Evolutionary conservation across 257 asterid genomes (phyloP).

Genomic region (Ilex asprella): DNA sequence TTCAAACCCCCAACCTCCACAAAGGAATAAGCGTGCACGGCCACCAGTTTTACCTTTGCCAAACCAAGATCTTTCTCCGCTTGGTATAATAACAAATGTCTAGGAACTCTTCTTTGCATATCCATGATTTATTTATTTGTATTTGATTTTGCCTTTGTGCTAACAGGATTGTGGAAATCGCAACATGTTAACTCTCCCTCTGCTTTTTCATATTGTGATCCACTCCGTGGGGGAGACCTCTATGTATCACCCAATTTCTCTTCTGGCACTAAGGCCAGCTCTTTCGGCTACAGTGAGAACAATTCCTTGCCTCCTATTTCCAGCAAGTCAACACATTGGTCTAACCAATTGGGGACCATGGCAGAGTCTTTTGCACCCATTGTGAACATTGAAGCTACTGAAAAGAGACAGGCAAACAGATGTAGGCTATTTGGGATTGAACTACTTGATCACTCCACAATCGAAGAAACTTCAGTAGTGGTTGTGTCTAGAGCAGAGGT

Average conservation of each 20-base stretch:
- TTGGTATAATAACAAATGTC: slow-evolving; percentile 27
- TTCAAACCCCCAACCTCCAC: slow-evolving; percentile 68
- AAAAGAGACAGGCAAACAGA: slow-evolving; percentile 64
- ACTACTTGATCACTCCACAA: slow-evolving; percentile 48
- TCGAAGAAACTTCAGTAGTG: slow-evolving; percentile 40
- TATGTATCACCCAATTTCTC: slow-evolving; percentile 53
- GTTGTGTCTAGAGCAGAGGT: slow-evolving; percentile 31
- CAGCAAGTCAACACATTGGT: slow-evolving; percentile 28
- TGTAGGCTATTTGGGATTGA: slow-evolving; percentile 82
- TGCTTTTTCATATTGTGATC: slow-evolving; percentile 40
- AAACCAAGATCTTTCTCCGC: slow-evolving; percentile 56
- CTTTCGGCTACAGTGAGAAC: slow-evolving; percentile 32
- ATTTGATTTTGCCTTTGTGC: slow-evolving; percentile 6
- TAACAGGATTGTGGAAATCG: slow-evolving; percentile 65
- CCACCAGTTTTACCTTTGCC: slow-evolving; percentile 55
- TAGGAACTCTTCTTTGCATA: background rate
- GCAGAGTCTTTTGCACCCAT: slow-evolving; percentile 47
- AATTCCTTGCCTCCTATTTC: slow-evolving; percentile 31
- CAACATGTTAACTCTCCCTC: slow-evolving; percentile 42
- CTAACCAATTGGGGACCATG: slow-evolving; percentile 36
- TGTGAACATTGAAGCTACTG: slow-evolving; percentile 17
- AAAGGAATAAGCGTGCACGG: slow-evolving; percentile 81
- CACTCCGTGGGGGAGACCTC: slow-evolving; percentile 41
- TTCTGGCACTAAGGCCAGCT: slow-evolving; percentile 35
- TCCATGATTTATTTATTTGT: background rate